Evolutionary conservation across 129 eudicot species (phyloP), one percentile per base, ranked within the genome.

Genomic region (Gnaphalium uliginosum): DNA sequence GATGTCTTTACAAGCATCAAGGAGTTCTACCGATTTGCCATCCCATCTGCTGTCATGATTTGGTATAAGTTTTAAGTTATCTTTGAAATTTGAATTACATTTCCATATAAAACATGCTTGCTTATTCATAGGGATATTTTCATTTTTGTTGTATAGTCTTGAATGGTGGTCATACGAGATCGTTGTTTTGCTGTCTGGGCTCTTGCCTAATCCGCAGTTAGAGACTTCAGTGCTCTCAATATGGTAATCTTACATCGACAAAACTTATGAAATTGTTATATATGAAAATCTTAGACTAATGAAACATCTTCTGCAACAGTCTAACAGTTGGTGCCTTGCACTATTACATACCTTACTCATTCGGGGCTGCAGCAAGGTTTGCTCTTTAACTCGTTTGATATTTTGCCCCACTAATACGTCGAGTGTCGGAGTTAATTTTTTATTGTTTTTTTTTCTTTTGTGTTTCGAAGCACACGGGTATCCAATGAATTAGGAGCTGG

Each of bases 121-220:
- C 62, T 21, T 29, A 75, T 48, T 29, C 11, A n/a, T 1, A 1
- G 2, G 23, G 18, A 46, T 61, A 65, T 77, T 73, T 46, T n/a
- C 29, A 13, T 48, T 7, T 51, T 64, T 53, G 22, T 23, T 23
- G 67, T 63, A 27, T 70, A 81, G 85, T 32, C 92, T 87, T 75
- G 89, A 87, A 64, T 82, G 92, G 92, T 87, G 89, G 89, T 73
- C 85, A 4, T 87, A 69, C 58, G 92, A 87, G 81, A 51, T 87
- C 41, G 77, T 82, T n/a, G 60, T 80, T 58, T 82, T 87, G 83
- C 68, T 87, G 2, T 65, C 92, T 0, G 89, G 89, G 6, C 82
- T 82, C 66, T 53, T 87, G 76, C 82, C 89, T 6, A 87, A 82
- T 82, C 92, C 92, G 8, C 85, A 87, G 54, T 78, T 87, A 60